These are phyloP conservation scores for Physcomitrium patens DNA, from an alignment of 225 moss, liverwort and hornwort genomes.

Conservation along the genomic window DNA sequence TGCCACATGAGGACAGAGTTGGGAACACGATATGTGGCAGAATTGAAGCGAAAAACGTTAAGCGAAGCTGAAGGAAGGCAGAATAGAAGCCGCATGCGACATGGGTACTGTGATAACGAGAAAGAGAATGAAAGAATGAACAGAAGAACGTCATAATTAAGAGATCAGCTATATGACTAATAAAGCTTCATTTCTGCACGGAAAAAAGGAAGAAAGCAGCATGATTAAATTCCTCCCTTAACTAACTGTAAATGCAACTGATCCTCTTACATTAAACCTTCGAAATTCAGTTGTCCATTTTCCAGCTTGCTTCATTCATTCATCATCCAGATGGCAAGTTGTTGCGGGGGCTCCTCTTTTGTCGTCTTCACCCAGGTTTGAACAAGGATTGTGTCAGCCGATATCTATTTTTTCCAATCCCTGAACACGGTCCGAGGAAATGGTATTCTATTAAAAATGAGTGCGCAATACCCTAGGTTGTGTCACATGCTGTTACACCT, in stretches of 20 bases:
- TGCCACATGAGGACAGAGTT: background rate
- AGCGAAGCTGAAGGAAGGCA: background rate
- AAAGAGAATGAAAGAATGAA: slow-evolving; percentile 2
- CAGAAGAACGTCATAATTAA: background rate
- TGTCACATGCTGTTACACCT: too few species aligned
- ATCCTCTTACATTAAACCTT: background rate
- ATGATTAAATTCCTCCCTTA: slow-evolving; percentile 4
- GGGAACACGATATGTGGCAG: background rate
- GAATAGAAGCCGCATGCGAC: background rate
- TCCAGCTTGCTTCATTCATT: background rate
- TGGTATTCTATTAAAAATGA: too few species aligned
- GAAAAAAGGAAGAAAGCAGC: background rate
- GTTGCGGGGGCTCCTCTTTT: background rate
- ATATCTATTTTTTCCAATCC: too few species aligned
- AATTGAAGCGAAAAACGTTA: slow-evolving; percentile 1
- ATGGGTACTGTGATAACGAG: slow-evolving; percentile 7
- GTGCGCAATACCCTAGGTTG: too few species aligned
- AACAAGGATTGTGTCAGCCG: too few species aligned
- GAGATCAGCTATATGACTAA: background rate
- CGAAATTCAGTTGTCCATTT: slow-evolving; percentile 1
- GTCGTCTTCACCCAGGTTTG: background rate
- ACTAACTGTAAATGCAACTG: slow-evolving; percentile 20
- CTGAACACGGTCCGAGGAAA: too few species aligned
- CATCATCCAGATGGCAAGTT: slow-evolving; percentile 5
- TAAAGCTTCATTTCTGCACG: background rate